Percentiles rank a stretch among this genome's conserved stretches.
phyloP scores from a whole-genome alignment of 192 early-diverging fungal genomes.

The Linnemannia hyalina region DNA sequence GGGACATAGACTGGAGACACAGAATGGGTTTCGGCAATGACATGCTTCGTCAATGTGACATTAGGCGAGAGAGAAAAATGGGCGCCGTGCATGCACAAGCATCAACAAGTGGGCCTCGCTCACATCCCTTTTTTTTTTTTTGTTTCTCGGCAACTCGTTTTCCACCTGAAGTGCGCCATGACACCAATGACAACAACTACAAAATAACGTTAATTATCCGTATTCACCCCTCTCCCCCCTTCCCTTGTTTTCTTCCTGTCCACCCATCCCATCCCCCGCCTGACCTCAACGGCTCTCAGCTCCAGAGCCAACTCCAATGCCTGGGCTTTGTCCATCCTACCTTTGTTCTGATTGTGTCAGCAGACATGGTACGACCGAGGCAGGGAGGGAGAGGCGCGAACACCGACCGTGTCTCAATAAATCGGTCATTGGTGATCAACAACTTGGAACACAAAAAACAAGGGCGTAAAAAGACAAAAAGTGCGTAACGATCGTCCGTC shows the following conservation, averaged over 20 bases:
- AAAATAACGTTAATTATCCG: background rate
- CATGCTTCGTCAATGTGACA: background rate
- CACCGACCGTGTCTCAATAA: background rate
- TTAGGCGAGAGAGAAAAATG: background rate
- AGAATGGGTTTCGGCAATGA: background rate
- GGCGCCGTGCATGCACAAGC: background rate
- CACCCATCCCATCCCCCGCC: no score
- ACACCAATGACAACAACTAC: background rate
- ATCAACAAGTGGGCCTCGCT: background rate
- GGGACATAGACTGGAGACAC: background rate
- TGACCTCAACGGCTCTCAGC: no score
- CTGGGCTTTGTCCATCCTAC: no score
- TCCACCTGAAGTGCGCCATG: background rate
- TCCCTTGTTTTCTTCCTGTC: background rate
- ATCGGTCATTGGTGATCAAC: background rate
- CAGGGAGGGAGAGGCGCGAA: no score
- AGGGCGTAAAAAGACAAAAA: background rate
- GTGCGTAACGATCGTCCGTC: background rate
- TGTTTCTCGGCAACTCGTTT: background rate
- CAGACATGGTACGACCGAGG: no score
- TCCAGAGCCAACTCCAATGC: no score
- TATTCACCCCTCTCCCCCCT: background rate
- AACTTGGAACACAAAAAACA: background rate
- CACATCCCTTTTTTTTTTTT: background rate
- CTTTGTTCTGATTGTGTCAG: no score